These are phyloP conservation scores for Aspergillus spinulosporus DNA, from an alignment of 2,329 filamentous ascomycete species.

Conservation along the genomic window DNA sequence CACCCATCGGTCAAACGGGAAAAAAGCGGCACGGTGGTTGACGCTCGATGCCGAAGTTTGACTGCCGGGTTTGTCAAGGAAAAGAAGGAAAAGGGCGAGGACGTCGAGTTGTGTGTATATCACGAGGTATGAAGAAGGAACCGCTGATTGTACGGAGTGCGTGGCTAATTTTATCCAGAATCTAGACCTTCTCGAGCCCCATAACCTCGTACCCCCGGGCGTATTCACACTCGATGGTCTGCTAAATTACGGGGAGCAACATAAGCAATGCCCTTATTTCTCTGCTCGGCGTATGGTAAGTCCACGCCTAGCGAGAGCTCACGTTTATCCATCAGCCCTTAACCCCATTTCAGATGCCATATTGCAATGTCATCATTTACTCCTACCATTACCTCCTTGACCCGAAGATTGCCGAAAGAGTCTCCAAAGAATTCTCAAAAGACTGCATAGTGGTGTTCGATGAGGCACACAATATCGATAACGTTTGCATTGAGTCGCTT, in stretches of 20 bases:
- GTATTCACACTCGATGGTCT: slow-evolving; percentile 95
- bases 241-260: slow-evolving; percentile 83
- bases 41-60: slow-evolving; percentile 91
- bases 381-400: slow-evolving; percentile 98
- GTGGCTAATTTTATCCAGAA: slow-evolving; percentile 59
- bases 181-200: slow-evolving; percentile 87
- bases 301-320: background rate
- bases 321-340: slow-evolving; percentile 14
- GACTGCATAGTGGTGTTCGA: slow-evolving; percentile 99
- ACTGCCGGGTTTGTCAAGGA: slow-evolving; percentile 97
- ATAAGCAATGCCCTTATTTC: slow-evolving; percentile 98
- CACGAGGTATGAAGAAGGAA: slow-evolving; percentile 67
- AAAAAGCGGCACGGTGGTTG: slow-evolving; percentile 90
- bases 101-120: slow-evolving; percentile 91
- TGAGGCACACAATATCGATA: slow-evolving; percentile 98
- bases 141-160: background rate
- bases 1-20: slow-evolving; percentile 95
- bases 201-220: slow-evolving; percentile 90
- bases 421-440: slow-evolving; percentile 93
- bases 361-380: slow-evolving; percentile 99
- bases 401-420: slow-evolving; percentile 93
- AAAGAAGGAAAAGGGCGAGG: slow-evolving; percentile 92
- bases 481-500: slow-evolving; percentile 95
- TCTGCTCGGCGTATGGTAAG: slow-evolving; percentile 87
- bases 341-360: slow-evolving; percentile 72